A percentile compares a stretch with the other conserved stretches of the same genome.
phyloP scores from a whole-genome alignment of 345 rosid genomes.

The Eucalyptus leucophloia region DNA sequence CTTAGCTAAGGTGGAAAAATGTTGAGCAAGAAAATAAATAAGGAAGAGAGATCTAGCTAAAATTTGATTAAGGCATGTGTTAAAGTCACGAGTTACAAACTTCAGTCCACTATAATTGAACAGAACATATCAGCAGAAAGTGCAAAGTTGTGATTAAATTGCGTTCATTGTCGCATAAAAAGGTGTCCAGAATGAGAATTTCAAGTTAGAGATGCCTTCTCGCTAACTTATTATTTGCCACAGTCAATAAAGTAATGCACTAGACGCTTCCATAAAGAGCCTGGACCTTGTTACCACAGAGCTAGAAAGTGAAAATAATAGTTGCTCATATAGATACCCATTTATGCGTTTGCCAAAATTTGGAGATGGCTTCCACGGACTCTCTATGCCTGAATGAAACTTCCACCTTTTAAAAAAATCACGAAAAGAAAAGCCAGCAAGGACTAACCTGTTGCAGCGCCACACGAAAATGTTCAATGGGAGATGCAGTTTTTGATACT shows the following conservation, averaged over 20 bases:
- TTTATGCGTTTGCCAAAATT: neutral
- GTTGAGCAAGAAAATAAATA: neutral
- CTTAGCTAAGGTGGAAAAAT: neutral
- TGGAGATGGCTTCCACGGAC: neutral
- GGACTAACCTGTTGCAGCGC: constrained; percentile 60
- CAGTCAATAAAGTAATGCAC: neutral
- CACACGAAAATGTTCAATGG: constrained; percentile 51
- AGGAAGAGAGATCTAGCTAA: neutral
- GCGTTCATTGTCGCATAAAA: neutral
- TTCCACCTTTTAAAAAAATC: neutral
- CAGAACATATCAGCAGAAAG: neutral
- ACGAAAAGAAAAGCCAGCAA: neutral
- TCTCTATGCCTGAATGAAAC: neutral
- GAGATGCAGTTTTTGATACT: constrained; percentile 57
- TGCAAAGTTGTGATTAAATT: neutral
- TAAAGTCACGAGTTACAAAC: neutral
- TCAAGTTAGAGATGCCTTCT: neutral
- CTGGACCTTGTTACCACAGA: neutral
- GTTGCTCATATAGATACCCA: neutral
- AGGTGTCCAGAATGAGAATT: neutral
- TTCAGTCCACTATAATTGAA: neutral
- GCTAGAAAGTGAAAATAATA: neutral
- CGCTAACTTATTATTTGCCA: neutral
- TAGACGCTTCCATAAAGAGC: neutral
- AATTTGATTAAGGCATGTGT: neutral